Evolutionary conservation across 2,329 filamentous ascomycete genomes (phyloP), one percentile per base, ranked within the genome.

Genomic region (Monosporascus sp.): DNA sequence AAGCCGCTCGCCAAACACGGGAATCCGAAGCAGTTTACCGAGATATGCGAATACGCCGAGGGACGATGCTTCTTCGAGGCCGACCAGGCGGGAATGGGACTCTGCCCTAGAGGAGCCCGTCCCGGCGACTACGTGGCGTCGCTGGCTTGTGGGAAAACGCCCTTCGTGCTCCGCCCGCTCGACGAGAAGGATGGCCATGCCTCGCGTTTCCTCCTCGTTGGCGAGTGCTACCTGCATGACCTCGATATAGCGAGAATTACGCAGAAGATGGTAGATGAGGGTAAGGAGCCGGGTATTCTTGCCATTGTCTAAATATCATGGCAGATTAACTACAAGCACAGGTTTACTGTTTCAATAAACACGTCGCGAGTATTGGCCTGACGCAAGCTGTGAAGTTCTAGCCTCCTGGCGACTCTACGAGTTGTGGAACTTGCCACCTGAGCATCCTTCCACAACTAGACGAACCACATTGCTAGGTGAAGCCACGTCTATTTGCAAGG

Each of bases 211-310:
- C 43, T 26, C 16, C 35, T 52, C 16, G 7, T 52, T 7, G 50
- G 50, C 31, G 50, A 52, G 16, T 52, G 50, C n/a, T 52, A 52
- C 14, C 8, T 41, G 35, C 50, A 52, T 48, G 50, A 52, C 24
- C 43, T 52, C 3, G 50, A 52, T 19, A 52, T 52, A 9, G 19
- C 40, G n/a, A 45, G 19, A 22, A 46, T 52, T 19, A 52, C 50
- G 22, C 44, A 47, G 44, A 35, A 35, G 31, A 35, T 35, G 31
- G 31, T 35, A 14, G 31, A 35, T 35, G 31, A 14, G 31, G 31
- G 31, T 5, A 35, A 35, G 31, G 31, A 35, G 31, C 31, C 31
- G 5, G 31, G 31, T 35, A 1, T 35, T 14, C 31, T 35, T 35
- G 31, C 31, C 8, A 35, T 35, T 14, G 31, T 35, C 31, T 35